Evolutionary conservation across 148 eudicot genomes (phyloP), one percentile per base, ranked within the genome.

Genomic region (Linanthus parryae): DNA sequence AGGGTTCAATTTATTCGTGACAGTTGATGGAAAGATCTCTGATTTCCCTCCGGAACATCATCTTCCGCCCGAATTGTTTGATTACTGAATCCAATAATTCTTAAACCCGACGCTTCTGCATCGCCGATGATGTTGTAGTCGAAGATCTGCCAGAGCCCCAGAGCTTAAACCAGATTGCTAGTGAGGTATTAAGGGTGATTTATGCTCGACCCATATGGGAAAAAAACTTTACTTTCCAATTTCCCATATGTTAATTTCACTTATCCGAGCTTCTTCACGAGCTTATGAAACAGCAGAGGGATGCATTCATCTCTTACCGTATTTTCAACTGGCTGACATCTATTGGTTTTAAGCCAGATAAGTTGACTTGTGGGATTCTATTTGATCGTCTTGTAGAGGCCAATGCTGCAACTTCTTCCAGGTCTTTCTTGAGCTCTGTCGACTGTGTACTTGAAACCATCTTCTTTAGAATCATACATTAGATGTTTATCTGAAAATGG

Each of bases 201-300:
- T n/a, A n/a, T n/a, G n/a, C n/a, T n/a, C 61, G 52, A 55, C 79
- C 91, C 65, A 75, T 58, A 21, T 89, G 97, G 97, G 85, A 89
- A 73, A n/a, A n/a, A 51, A 0, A 44, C 73, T 8, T 67, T 89
- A 3, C 25, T 64, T 13, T 73, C 81, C 15, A 72, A 65, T 34
- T 85, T 77, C 59, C 84, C 87, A 19, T 14, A 52, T 3, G 21
- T 73, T 43, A 58, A 79, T 71, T 80, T 85, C 29, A 37, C 24
- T 11, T 74, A 85, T 53, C 75, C 83, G 5, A 52, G 16, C 1
- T 50, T 85, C 15, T 54, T 43, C 25, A 15, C 16, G 73, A 77
- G 59, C 68, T 89, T 37, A 36, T 82, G 14, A 58, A 52, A 41
- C 56, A 70, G 13, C 81, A 85, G 54, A 65, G 43, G 19, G 75